Base-by-base conservation (phyloP, 306 rosid genomes). In the Fragaria vesca region DNA sequence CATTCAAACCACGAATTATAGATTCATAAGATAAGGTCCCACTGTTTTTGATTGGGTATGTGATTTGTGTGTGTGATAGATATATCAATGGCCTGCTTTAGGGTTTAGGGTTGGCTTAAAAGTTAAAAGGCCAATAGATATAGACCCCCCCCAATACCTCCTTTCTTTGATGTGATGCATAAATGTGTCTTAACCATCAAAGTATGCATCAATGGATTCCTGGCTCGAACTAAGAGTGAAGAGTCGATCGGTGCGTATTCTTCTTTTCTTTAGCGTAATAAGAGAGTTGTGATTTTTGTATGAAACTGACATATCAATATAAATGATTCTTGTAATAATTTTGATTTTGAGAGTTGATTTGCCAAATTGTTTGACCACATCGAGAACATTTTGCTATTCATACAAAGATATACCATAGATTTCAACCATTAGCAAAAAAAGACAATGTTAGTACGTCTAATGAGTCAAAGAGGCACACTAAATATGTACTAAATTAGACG, bases 161-260 rank as follows among this genome's bases (percentile, higher is more conserved):
- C 91, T 87, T 89, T 91, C 55, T 77, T 82, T 86, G 89, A 89
- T 88, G 91, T 86, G 90, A 89, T 83, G 71, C 81, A 73, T 69
- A 71, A 70, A 79, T 46, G 82, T 75, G 72, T 76, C 79, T 69
- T 55, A 54, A 71, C 82, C 83, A 76, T 79, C 76, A 81, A 62
- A 72, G 68, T 72, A 30, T 38, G 32, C 81, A 57, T 82, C 82
- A 81, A 28, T 42, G 36, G 13, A 63, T 74, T 54, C 57, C 30
- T 13, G 13, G 69, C 58, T 50, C 20, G 13, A 74, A 43, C 69
- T 5, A 16, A 42, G 28, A 9, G 6, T 1, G 30, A 16, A 57
- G 36, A 26, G 32, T 12, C 34, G 36, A 32, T 32, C 36, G 66
- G 18, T 26, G 38, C 36, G 24, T 57, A 10, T 5, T 52, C 7